These are phyloP conservation scores for Hypsizygus marmoreus DNA, from an alignment of 768 basidiomycete species.

Conservation along the genomic window DNA sequence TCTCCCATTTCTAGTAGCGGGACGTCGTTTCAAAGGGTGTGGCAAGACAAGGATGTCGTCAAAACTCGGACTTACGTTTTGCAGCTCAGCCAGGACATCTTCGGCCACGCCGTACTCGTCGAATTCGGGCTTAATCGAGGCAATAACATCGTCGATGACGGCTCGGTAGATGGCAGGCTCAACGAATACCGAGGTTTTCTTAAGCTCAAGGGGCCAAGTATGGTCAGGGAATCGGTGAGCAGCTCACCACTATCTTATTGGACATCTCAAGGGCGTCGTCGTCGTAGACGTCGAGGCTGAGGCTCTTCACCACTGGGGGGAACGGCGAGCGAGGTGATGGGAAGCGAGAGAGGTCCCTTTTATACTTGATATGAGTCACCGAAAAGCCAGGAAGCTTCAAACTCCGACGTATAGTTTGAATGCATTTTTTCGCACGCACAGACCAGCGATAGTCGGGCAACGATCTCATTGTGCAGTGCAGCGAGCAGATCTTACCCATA, in stretches of 20 bases:
- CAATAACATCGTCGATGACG: constrained; percentile 96
- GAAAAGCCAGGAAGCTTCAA: constrained; percentile 43
- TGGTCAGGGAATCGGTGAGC: constrained; percentile 59
- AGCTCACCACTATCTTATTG: constrained; percentile 98
- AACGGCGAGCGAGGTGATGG: constrained; percentile 42
- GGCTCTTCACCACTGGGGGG: constrained; percentile 36
- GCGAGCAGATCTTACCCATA: too few species aligned
- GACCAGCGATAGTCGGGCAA: too few species aligned
- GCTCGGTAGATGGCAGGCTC: constrained; percentile 90
- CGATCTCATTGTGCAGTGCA: too few species aligned
- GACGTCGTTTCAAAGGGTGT: constrained; percentile 18
- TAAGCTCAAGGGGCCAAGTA: constrained; percentile 60
- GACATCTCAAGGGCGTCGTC: constrained; percentile 61
- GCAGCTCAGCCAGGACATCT: constrained; percentile 85
- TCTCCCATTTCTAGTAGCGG: constrained; percentile 86
- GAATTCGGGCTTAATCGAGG: constrained; percentile 87
- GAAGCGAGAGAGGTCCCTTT: constrained; percentile 45
- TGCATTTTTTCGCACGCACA: constrained; percentile 41
- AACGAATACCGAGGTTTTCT: constrained; percentile 47
- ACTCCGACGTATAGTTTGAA: constrained; percentile 40
- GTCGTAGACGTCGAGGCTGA: constrained; percentile 31
- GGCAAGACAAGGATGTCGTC: constrained; percentile 11
- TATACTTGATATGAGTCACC: constrained; percentile 50
- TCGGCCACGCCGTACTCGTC: constrained; percentile 95
- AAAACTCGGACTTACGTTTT: constrained; percentile 67